phyloP scores from a whole-genome alignment of 192 early-diverging fungal genomes.

The Pilobolus umbonatus region DNA sequence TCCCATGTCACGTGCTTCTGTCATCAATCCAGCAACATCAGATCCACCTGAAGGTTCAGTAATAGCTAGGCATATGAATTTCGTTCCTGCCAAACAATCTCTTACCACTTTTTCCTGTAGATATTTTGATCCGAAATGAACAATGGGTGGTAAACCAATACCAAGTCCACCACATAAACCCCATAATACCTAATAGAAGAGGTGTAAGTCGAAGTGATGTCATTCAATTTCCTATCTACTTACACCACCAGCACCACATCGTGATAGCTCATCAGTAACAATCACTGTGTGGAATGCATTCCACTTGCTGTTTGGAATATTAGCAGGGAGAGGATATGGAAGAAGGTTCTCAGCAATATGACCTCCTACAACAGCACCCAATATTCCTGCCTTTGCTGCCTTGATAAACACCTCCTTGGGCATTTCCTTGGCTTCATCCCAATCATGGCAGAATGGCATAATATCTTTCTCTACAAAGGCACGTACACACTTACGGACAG shows the following conservation, averaged over 20 bases:
- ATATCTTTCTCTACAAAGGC: constrained; percentile 77
- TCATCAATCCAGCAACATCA: constrained; percentile 70
- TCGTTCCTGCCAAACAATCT: constrained; percentile 60
- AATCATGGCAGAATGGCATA: constrained; percentile 70
- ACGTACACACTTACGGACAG: constrained; percentile 55
- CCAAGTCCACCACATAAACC: constrained; percentile 42
- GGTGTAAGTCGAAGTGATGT: no score
- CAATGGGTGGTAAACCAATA: constrained; percentile 72
- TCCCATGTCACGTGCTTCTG: constrained; percentile 66
- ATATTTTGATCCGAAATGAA: constrained; percentile 65
- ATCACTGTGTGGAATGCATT: constrained; percentile 72
- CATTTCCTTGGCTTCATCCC: constrained; percentile 79
- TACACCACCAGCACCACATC: constrained; percentile 77
- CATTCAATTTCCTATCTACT: no score
- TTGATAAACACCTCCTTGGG: constrained; percentile 71
- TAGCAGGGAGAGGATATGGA: constrained; percentile 39
- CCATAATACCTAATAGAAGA: constrained; percentile 12
- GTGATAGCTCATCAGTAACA: constrained; percentile 73
- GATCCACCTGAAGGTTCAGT: constrained; percentile 69
- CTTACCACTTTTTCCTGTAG: constrained; percentile 64
- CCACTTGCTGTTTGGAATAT: constrained; percentile 50
- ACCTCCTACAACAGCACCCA: constrained; percentile 54
- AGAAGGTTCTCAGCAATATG: constrained; percentile 30
- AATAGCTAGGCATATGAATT: constrained; percentile 77
- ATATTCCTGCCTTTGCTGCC: constrained; percentile 67